phyloP scores from a whole-genome alignment of 2,329 filamentous ascomycete species.

The Calonectria pseudoturangicola region DNA sequence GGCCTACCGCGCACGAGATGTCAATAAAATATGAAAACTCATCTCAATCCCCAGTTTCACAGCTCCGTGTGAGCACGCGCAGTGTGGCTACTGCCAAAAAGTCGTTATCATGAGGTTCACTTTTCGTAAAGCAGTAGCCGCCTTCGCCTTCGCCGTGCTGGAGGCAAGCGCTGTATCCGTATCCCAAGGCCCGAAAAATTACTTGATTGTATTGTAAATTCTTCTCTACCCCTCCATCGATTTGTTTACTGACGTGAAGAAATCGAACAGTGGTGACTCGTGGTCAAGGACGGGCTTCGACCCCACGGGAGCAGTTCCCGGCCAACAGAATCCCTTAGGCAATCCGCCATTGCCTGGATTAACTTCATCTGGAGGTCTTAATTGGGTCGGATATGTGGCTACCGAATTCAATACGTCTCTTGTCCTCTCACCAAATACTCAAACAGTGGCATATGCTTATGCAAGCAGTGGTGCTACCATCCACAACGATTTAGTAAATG shows the following conservation, averaged over 20 bases:
- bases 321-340: slow-evolving; percentile 73
- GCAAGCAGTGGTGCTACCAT: slow-evolving; percentile 73
- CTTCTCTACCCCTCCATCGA: not conserved
- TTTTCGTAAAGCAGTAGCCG: not conserved
- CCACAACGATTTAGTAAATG: slow-evolving; percentile 70
- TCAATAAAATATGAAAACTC: no score
- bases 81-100: no score
- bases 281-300: slow-evolving; percentile 70
- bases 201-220: not conserved
- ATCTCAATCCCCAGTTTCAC: no score
- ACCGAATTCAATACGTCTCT: slow-evolving; percentile 67
- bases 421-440: not conserved
- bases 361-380: slow-evolving; percentile 70
- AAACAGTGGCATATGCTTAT: slow-evolving; percentile 69
- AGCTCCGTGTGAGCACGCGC: no score
- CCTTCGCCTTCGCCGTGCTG: not conserved
- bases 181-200: not conserved
- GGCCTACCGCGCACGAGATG: no score
- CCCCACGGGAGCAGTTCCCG: slow-evolving; percentile 69
- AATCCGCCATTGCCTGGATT: slow-evolving; percentile 74
- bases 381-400: slow-evolving; percentile 71
- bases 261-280: slow-evolving; percentile 54
- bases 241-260: not conserved
- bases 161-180: not conserved
- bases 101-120: not conserved